Conservation (phyloP, 257 asterid species). For the Pogostemon cablin region DNA sequence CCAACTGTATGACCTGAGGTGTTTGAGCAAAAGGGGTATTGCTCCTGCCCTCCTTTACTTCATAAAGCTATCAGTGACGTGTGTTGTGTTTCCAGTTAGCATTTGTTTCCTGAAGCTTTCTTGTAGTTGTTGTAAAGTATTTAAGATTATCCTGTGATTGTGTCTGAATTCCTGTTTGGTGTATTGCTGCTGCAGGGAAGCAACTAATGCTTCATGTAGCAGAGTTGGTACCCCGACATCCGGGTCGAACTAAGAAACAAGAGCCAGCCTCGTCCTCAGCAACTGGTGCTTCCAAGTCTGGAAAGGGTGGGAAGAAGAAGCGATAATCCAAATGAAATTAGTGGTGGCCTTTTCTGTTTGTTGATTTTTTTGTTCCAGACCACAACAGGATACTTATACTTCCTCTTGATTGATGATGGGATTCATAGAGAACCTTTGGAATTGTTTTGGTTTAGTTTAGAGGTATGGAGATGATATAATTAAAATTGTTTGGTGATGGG, state of each 20-base stretch:
- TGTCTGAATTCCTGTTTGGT: neutral
- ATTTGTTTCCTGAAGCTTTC: neutral
- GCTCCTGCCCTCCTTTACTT: neutral
- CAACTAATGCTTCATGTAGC: slow-evolving; percentile 85
- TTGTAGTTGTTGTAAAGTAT: neutral
- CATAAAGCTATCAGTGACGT: neutral
- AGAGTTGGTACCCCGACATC: slow-evolving; percentile 88
- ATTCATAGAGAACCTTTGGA: too few species aligned
- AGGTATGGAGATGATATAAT: too few species aligned
- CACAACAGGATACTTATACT: too few species aligned
- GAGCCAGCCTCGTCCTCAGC: slow-evolving; percentile 68
- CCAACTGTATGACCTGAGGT: too few species aligned
- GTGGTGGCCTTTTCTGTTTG: neutral
- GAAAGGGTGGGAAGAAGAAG: slow-evolving; percentile 91
- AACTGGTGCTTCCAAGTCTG: slow-evolving; percentile 70
- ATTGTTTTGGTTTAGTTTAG: too few species aligned
- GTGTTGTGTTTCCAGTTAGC: neutral
- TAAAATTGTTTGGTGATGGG: too few species aligned
- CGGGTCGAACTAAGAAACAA: slow-evolving; percentile 87
- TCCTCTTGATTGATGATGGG: too few species aligned
- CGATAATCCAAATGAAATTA: slow-evolving; percentile 43
- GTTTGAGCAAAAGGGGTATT: too few species aligned
- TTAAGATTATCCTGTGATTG: neutral
- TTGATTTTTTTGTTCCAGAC: neutral
- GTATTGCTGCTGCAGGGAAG: slow-evolving; percentile 60